Base-by-base conservation (phyloP, 305 asterid species). In the Salvia sclarea region DNA sequence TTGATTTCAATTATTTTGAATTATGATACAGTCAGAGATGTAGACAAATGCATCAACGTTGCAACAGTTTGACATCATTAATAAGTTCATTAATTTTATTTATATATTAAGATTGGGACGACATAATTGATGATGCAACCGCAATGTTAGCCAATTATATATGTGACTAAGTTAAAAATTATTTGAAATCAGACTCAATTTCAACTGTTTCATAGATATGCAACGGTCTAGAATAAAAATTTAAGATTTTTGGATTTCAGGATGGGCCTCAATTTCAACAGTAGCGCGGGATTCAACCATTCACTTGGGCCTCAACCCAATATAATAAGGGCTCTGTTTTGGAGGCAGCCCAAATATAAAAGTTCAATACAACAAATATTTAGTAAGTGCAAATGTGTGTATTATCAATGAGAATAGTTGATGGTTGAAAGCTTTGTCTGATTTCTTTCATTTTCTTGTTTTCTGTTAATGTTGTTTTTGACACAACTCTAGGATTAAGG, bases 31-130 rank as follows among this genome's bases (percentile, higher is more conserved):
- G 72, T 69, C 68, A 55, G 52, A 58, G 45, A 47, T 61, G 44
- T 44, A 20, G 28, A 49, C 31, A 18, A 63, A 38, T 31, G 69
- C 70, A 61, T 61, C 56, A 33, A 45, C n/a, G 45, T 47, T 62
- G 48, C 61, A 68, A 53, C 52, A 38, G 22, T 10, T 50, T 68
- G 30, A 45, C 67, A 75, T 75, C 75, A 66, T 59, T 58, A 73
- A 13, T 41, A 17, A 24, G 0, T 21, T 72, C 5, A 33, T 33
- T 10, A 33, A 6, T 18, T 44, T 52, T 9, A 2, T 6, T 20
- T 56, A 11, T 28, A 13, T 48, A 4, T 20, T 47, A 30, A 33
- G 13, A 59, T 58, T 0, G 2, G 4, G 13, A 4, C 11, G 14
- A 3, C 18, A 24, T 53, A 53, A 53, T 24, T 24, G 17, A 53